Conservation (phyloP, 2,329 filamentous ascomycete genomes). For the Aureobasidium sp. region DNA sequence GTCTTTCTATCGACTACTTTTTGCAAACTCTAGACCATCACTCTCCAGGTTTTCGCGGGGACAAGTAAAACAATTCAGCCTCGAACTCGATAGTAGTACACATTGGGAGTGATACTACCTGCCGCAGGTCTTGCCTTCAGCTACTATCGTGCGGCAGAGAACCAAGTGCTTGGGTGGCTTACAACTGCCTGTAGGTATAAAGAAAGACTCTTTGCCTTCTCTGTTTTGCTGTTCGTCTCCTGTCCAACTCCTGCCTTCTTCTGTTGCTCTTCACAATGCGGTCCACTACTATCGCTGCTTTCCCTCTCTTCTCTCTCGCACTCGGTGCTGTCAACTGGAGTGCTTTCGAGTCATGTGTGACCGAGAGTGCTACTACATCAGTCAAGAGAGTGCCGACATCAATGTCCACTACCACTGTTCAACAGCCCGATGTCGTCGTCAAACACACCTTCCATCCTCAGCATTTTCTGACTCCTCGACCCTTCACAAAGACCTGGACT, state of each 20-base stretch:
- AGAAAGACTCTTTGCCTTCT: background rate
- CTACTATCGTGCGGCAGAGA: background rate
- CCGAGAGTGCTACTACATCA: background rate
- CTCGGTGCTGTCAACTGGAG: slow-evolving; percentile 8
- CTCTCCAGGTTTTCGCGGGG: background rate
- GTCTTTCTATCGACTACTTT: slow-evolving; percentile 6
- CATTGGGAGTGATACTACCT: background rate
- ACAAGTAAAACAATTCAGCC: background rate
- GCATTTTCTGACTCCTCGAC: background rate
- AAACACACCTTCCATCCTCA: slow-evolving; percentile 7
- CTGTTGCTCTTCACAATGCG: background rate
- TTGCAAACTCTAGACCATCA: background rate
- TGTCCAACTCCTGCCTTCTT: background rate
- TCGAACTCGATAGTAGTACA: background rate
- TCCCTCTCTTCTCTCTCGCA: slow-evolving; percentile 7
- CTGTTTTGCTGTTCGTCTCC: background rate
- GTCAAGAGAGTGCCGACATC: slow-evolving; percentile 1
- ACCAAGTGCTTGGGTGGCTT: background rate
- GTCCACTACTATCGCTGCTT: background rate
- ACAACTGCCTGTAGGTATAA: background rate
- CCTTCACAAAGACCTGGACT: slow-evolving; percentile 5
- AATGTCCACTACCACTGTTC: background rate
- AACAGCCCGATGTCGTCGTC: slow-evolving; percentile 1
- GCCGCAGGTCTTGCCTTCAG: background rate
- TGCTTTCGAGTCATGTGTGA: slow-evolving; percentile 8